Evolutionary conservation across 306 rosid species (phyloP).

Genomic region (Malus orientalis): DNA sequence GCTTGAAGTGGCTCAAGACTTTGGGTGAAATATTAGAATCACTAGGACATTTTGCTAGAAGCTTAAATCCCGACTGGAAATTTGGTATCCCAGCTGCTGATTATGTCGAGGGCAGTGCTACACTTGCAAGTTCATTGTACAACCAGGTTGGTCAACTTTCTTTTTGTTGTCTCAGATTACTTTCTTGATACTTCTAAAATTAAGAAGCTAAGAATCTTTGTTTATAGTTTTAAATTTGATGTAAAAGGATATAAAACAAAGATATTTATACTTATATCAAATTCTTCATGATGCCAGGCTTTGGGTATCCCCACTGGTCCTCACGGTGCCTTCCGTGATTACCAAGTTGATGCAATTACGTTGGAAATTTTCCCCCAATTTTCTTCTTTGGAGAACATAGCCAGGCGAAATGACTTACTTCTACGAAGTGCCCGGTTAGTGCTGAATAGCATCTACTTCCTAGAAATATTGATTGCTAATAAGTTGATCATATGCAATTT

Average conservation of each 20-base stretch:
- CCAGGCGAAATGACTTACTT: constrained; percentile 56
- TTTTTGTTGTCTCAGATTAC: neutral
- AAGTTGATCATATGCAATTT: neutral
- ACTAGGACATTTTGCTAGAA: constrained; percentile 49
- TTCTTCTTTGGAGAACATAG: constrained; percentile 37
- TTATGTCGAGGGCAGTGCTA: constrained; percentile 80
- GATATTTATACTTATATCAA: neutral
- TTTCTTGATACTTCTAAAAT: neutral
- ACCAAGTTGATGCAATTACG: constrained; percentile 92
- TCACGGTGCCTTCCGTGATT: constrained; percentile 96
- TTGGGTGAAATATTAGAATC: constrained; percentile 67
- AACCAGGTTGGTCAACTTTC: constrained; percentile 49
- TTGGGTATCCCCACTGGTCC: constrained; percentile 93
- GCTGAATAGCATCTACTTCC: neutral
- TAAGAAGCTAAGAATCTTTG: neutral
- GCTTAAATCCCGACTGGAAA: constrained; percentile 69
- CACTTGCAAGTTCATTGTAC: constrained; percentile 91
- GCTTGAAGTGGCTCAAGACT: constrained; percentile 59
- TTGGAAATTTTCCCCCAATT: constrained; percentile 65
- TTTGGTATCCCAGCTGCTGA: constrained; percentile 85
- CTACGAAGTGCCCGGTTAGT: constrained; percentile 76
- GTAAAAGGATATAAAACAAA: neutral
- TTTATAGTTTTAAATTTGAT: neutral
- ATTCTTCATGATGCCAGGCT: constrained; percentile 45
- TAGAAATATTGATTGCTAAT: too few species aligned